Conservation (phyloP, 306 rosid species). For the Myrica gale region DNA sequence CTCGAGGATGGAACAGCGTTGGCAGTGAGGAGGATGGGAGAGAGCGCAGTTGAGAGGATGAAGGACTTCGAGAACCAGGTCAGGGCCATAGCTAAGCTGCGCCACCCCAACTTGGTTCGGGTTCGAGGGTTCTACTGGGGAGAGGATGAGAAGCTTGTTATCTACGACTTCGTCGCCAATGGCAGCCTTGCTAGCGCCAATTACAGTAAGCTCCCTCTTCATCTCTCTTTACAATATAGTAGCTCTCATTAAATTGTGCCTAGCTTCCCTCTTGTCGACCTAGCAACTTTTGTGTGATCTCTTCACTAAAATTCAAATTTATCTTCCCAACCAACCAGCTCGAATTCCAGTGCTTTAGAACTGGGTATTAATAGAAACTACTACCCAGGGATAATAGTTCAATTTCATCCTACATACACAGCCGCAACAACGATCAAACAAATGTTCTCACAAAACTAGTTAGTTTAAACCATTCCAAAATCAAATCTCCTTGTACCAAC, state of each 20-base stretch:
- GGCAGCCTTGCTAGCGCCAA: constrained; percentile 57
- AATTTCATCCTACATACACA: not conserved
- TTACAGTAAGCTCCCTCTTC: constrained; percentile 52
- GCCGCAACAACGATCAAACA: too few species aligned
- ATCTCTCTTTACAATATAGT: not conserved
- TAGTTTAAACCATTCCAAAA: too few species aligned
- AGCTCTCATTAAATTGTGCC: too few species aligned
- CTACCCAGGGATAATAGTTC: not conserved
- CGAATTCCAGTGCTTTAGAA: too few species aligned
- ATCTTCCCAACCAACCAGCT: not conserved
- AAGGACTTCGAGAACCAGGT: constrained; percentile 76
- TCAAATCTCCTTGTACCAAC: too few species aligned
- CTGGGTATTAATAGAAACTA: too few species aligned
- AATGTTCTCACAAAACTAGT: too few species aligned
- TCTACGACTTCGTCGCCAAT: constrained; percentile 67
- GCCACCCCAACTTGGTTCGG: constrained; percentile 70
- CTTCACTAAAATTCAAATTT: not conserved
- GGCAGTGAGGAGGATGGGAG: constrained; percentile 84
- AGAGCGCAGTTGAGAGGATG: constrained; percentile 52
- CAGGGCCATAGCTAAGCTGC: constrained; percentile 58
- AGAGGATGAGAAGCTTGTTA: constrained; percentile 74
- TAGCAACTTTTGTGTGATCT: not conserved
- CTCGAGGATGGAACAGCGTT: constrained; percentile 67
- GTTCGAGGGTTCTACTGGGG: constrained; percentile 83
- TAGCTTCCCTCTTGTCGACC: too few species aligned